Percentiles rank a stretch among this genome's conserved stretches.
phyloP scores from a whole-genome alignment of 345 rosid genomes.

The Eucalyptus erythrocorys region DNA sequence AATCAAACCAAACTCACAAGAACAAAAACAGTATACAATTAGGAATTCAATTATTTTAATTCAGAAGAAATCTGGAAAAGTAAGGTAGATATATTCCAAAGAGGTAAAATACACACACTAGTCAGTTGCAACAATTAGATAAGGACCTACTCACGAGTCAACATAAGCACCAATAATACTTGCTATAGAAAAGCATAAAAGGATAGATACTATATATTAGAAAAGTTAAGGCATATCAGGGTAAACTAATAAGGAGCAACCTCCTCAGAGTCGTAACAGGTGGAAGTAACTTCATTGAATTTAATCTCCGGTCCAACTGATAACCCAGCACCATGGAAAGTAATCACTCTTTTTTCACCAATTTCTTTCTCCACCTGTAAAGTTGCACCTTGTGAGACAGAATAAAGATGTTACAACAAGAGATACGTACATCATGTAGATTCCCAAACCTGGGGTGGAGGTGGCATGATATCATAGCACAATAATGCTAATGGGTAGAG shows the following conservation, averaged over 20 bases:
- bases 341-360: constrained; percentile 72
- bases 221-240: not conserved
- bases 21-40: not conserved
- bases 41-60: not conserved
- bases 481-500: constrained; percentile 69
- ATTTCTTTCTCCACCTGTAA: constrained; percentile 88
- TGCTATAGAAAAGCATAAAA: not conserved
- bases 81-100: not conserved
- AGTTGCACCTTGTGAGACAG: constrained; percentile 1
- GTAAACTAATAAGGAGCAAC: constrained; percentile 17
- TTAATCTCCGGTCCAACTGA: constrained; percentile 56
- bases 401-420: not conserved
- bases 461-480: constrained; percentile 94
- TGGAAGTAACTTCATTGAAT: constrained; percentile 39
- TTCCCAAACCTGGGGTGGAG: constrained; percentile 57
- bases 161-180: not conserved
- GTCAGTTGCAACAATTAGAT: not conserved
- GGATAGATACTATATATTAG: not conserved
- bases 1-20: not conserved
- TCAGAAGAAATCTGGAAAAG: not conserved
- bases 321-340: constrained; percentile 63
- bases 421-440: not conserved
- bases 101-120: not conserved
- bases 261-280: constrained; percentile 57
- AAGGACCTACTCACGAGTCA: not conserved